A percentile compares a stretch with the other conserved stretches of the same genome.
Conservation (phyloP, 805 yeast species). For the Starmerella apicola region DNA sequence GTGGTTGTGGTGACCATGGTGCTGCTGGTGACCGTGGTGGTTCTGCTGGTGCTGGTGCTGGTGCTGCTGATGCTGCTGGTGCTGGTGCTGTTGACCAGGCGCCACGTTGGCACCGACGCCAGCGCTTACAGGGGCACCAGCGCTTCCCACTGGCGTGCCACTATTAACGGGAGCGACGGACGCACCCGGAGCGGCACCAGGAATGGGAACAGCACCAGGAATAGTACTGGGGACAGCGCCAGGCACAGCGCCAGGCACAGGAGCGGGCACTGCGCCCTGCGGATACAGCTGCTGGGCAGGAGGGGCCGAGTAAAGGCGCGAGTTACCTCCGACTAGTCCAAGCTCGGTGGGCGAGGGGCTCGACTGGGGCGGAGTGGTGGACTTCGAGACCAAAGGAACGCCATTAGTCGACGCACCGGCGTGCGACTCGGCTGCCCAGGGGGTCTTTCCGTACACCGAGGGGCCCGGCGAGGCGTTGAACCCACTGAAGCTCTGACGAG, state of each 20-base stretch:
- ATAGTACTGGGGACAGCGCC: conserved; percentile 1
- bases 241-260: conserved; percentile 1
- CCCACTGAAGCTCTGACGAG: conserved; percentile 13
- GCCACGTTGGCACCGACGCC: too few species aligned
- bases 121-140: too few species aligned
- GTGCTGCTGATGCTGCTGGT: conserved; percentile 5
- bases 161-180: conserved; percentile 1
- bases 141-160: too few species aligned
- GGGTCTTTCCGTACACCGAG: conserved; percentile 3
- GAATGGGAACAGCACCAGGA: conserved; percentile 1
- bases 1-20: conserved; percentile 7
- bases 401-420: background rate
- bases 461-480: conserved; percentile 7
- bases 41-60: conserved; percentile 3
- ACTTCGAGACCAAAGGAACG: background rate
- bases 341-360: background rate
- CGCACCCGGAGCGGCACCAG: conserved; percentile 6
- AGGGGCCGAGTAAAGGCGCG: background rate
- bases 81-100: too few species aligned
- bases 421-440: conserved; percentile 4
- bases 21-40: conserved; percentile 9
- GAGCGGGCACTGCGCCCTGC: too few species aligned
- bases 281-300: background rate
- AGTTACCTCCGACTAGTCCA: background rate
- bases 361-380: background rate